Percentiles rank a stretch among this genome's conserved stretches.
Conservation (phyloP, 169 alveolate species). For the Plasmodium knowlesi region DNA sequence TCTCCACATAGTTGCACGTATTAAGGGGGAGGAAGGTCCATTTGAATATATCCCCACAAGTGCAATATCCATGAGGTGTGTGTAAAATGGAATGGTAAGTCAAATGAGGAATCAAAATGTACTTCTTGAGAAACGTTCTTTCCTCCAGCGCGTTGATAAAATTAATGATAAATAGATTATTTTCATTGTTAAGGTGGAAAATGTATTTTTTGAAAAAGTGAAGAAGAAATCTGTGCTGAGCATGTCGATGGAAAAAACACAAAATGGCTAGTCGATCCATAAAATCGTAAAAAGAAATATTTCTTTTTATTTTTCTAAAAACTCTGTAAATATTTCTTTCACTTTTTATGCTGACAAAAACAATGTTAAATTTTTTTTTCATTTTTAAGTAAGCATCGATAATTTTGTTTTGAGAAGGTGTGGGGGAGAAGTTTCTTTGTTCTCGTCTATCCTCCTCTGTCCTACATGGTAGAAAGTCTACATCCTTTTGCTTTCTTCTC, state of each 20-base stretch:
- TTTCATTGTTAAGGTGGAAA: not conserved
- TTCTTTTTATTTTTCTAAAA: conserved; percentile 48
- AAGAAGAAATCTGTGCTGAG: conserved; percentile 15
- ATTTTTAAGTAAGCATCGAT: conserved; percentile 45
- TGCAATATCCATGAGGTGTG: not conserved
- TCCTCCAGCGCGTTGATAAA: conserved; percentile 18
- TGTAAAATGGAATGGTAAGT: not conserved
- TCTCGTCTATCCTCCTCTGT: not conserved
- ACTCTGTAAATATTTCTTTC: conserved; percentile 6
- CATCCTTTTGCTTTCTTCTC: not conserved
- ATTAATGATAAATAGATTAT: conserved; percentile 51
- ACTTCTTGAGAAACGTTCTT: not conserved
- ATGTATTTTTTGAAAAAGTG: conserved; percentile 48
- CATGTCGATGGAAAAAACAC: conserved; percentile 19
- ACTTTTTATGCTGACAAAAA: conserved; percentile 15
- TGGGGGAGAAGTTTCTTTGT: not conserved
- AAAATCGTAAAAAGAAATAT: conserved; percentile 40
- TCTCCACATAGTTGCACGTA: conserved; percentile 16
- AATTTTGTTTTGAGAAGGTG: conserved; percentile 5
- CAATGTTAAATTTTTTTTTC: conserved; percentile 37
- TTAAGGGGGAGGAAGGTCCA: conserved; percentile 2
- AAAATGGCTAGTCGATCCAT: conserved; percentile 37
- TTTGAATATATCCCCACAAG: not conserved
- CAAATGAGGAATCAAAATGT: not conserved
- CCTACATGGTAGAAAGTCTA: not conserved